phyloP scores from a whole-genome alignment of 805 yeast species.

The Lipomyces spencermartinsiae region DNA sequence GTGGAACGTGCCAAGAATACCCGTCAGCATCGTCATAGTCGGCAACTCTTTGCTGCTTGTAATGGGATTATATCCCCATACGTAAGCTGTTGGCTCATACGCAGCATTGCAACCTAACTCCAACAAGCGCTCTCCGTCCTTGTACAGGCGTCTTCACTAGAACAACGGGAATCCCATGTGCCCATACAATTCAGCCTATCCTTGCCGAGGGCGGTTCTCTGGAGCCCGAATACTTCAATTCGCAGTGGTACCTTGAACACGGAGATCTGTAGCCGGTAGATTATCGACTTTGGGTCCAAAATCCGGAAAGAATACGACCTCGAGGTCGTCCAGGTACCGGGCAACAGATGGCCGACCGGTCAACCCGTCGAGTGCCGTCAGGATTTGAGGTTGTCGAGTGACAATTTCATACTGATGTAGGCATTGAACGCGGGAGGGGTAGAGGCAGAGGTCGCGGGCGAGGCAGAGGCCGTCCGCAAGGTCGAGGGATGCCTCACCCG shows the following conservation, averaged over 20 bases:
- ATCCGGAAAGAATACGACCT: too few species aligned
- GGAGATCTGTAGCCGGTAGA: too few species aligned
- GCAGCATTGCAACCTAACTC: not conserved
- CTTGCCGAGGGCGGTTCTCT: not conserved
- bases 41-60: not conserved
- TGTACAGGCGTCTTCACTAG: not conserved
- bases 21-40: not conserved
- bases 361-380: not conserved
- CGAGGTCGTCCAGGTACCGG: not conserved
- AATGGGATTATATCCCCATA: not conserved
- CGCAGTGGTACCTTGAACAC: not conserved
- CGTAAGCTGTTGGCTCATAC: not conserved
- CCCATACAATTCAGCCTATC: not conserved
- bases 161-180: not conserved
- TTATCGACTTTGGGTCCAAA: too few species aligned
- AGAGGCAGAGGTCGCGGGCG: not conserved
- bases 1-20: too few species aligned
- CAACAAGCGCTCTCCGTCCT: not conserved
- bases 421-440: not conserved
- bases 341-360: not conserved
- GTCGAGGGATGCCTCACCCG: not conserved
- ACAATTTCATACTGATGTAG: not conserved
- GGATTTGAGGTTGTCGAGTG: not conserved
- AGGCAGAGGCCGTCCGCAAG: not conserved
- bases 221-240: not conserved